A percentile compares a stretch with the other conserved stretches of the same genome.
Evolutionary conservation across 768 basidiomycete species (phyloP).

Genomic region (Galerina marginata): DNA sequence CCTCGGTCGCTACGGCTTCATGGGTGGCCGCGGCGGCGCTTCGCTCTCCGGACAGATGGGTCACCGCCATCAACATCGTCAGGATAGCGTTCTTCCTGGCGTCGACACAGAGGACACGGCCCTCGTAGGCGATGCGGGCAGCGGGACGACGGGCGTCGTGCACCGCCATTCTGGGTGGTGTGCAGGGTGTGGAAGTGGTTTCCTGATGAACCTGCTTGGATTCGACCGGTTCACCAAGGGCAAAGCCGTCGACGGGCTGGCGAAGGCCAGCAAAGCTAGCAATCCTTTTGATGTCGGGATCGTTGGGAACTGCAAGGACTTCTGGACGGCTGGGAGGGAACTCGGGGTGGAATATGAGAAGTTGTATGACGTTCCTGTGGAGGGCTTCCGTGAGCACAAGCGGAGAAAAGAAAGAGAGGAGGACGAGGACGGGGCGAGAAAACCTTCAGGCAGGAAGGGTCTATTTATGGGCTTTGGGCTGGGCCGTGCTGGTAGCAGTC

Average conservation of each 20-base stretch:
- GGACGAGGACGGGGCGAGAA: slow-evolving; percentile 50
- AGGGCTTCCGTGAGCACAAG: slow-evolving; percentile 84
- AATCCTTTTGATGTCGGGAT: slow-evolving; percentile 94
- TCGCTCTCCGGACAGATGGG: slow-evolving; percentile 78
- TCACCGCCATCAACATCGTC: slow-evolving; percentile 58
- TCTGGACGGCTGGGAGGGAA: slow-evolving; percentile 88
- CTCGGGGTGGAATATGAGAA: slow-evolving; percentile 90
- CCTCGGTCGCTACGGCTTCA: slow-evolving; percentile 93
- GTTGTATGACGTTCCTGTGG: slow-evolving; percentile 87
- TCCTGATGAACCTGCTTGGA: slow-evolving; percentile 90
- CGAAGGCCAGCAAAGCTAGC: slow-evolving; percentile 71
- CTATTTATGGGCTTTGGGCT: slow-evolving; percentile 63
- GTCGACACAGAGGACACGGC: slow-evolving; percentile 54
- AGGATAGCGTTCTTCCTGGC: slow-evolving; percentile 40
- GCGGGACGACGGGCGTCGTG: slow-evolving; percentile 38
- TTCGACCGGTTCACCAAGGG: slow-evolving; percentile 95
- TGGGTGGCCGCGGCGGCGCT: slow-evolving; percentile 88
- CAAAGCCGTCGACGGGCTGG: slow-evolving; percentile 85
- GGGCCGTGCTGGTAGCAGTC: slow-evolving; percentile 53
- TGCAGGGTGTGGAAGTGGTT: slow-evolving; percentile 57
- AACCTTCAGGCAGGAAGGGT: slow-evolving; percentile 47
- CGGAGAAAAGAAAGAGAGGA: slow-evolving; percentile 62
- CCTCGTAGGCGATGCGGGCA: slow-evolving; percentile 35
- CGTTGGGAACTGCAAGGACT: slow-evolving; percentile 85
- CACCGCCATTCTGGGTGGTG: slow-evolving; percentile 53